These are phyloP conservation scores for Oryza meridionalis DNA, from an alignment of 176 grass and related monocot species.

Conservation along the genomic window DNA sequence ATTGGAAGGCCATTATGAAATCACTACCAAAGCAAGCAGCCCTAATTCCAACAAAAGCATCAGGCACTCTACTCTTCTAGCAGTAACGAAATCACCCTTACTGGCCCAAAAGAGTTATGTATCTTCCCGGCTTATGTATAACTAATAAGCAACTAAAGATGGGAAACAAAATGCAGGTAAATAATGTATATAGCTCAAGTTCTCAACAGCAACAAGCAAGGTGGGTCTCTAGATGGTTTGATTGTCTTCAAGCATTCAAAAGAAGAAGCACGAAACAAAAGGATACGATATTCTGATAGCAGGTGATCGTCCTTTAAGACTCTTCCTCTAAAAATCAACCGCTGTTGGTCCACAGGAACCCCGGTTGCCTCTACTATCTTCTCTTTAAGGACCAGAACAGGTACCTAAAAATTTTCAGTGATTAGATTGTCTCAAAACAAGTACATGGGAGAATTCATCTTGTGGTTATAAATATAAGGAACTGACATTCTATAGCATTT, in stretches of 20 bases:
- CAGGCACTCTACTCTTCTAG: slow-evolving; percentile 1
- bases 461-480: background rate
- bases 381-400: slow-evolving; percentile 69
- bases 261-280: slow-evolving; percentile 18
- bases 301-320: slow-evolving; percentile 87
- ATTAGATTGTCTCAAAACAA: slow-evolving; percentile 22
- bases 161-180: background rate
- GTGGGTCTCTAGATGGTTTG: background rate
- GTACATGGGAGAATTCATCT: background rate
- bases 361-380: slow-evolving; percentile 62
- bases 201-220: background rate
- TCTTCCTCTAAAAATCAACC: slow-evolving; percentile 89
- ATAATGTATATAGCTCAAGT: background rate
- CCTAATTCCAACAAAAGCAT: background rate
- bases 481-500: background rate
- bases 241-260: background rate
- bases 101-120: background rate
- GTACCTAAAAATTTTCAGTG: slow-evolving; percentile 45
- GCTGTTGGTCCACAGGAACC: slow-evolving; percentile 75
- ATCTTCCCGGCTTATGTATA: background rate
- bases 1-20: background rate
- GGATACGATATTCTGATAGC: slow-evolving; percentile 96
- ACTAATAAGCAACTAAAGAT: background rate
- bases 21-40: background rate
- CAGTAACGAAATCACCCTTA: slow-evolving; percentile 7